Conservation (phyloP, 2,329 filamentous ascomycete species). For the Sarocladiaceae sp. region DNA sequence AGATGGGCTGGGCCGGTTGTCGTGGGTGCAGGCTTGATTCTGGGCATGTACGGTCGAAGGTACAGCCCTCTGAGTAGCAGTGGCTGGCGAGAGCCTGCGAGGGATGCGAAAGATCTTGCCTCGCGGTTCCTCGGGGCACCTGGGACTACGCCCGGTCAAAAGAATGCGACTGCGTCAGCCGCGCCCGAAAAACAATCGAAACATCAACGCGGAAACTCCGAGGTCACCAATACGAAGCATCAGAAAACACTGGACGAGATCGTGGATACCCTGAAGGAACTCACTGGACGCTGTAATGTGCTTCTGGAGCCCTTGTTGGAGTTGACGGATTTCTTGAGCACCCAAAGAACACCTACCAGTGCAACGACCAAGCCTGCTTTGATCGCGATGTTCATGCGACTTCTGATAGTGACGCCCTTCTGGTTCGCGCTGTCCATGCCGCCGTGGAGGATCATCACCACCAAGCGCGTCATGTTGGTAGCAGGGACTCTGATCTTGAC, state of each 20-base stretch:
- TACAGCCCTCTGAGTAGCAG: constrained; percentile 90
- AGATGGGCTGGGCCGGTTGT: constrained; percentile 79
- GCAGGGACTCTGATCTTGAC: constrained; percentile 83
- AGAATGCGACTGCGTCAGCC: constrained; percentile 19
- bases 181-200: constrained; percentile 24
- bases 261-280: constrained; percentile 84
- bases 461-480: constrained; percentile 76
- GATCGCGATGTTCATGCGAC: constrained; percentile 83
- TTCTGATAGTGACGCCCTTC: constrained; percentile 80
- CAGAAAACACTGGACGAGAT: constrained; percentile 98
- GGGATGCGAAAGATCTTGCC: constrained; percentile 25
- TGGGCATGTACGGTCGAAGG: constrained; percentile 86
- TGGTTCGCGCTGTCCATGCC: constrained; percentile 83
- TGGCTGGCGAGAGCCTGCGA: constrained; percentile 56
- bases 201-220: constrained; percentile 46
- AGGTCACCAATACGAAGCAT: constrained; percentile 65
- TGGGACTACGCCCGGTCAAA: constrained; percentile 13
- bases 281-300: constrained; percentile 89
- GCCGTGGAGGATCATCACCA: constrained; percentile 80
- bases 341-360: constrained; percentile 83
- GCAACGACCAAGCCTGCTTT: constrained; percentile 88
- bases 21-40: constrained; percentile 72
- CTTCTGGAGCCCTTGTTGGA: constrained; percentile 83
- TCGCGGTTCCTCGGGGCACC: constrained; percentile 12
- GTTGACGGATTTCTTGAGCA: constrained; percentile 89